A percentile compares a stretch with the other conserved stretches of the same genome.
These are phyloP conservation scores for Kokia cookei DNA, from an alignment of 441 rosid genomes.

Conservation along the genomic window DNA sequence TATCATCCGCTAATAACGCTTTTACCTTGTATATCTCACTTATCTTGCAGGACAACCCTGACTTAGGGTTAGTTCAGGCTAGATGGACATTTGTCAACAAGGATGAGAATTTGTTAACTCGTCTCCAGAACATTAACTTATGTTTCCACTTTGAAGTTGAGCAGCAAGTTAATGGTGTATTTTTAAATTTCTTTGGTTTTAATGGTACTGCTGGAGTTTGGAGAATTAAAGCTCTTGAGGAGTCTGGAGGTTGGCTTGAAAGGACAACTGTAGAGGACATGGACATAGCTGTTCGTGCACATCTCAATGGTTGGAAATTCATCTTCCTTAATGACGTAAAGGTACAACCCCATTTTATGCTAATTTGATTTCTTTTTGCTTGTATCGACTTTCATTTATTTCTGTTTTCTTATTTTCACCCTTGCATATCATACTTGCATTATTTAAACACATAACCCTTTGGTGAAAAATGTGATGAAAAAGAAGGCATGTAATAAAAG, in stretches of 20 bases:
- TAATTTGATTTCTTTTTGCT: neutral
- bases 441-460: neutral
- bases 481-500: neutral
- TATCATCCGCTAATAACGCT: neutral
- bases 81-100: slow-evolving; percentile 92
- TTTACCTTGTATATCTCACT: neutral
- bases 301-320: slow-evolving; percentile 94
- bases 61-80: slow-evolving; percentile 83
- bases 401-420: neutral
- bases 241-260: slow-evolving; percentile 94
- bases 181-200: slow-evolving; percentile 87
- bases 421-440: neutral
- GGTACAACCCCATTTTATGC: slow-evolving; percentile 33
- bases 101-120: slow-evolving; percentile 87
- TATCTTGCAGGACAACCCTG: slow-evolving; percentile 63
- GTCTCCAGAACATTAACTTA: slow-evolving; percentile 82
- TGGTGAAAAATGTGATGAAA: neutral
- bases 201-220: slow-evolving; percentile 98
- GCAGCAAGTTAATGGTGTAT: slow-evolving; percentile 83
- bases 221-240: slow-evolving; percentile 90
- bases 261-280: slow-evolving; percentile 93
- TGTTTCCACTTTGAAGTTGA: slow-evolving; percentile 96
- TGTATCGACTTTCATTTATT: neutral
- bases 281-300: slow-evolving; percentile 96
- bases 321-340: slow-evolving; percentile 84